Percentiles rank a stretch among this genome's conserved stretches.
Evolutionary conservation across 1,284 basidiomycete genomes (phyloP).

Genomic region (Trichosporon faecale): DNA sequence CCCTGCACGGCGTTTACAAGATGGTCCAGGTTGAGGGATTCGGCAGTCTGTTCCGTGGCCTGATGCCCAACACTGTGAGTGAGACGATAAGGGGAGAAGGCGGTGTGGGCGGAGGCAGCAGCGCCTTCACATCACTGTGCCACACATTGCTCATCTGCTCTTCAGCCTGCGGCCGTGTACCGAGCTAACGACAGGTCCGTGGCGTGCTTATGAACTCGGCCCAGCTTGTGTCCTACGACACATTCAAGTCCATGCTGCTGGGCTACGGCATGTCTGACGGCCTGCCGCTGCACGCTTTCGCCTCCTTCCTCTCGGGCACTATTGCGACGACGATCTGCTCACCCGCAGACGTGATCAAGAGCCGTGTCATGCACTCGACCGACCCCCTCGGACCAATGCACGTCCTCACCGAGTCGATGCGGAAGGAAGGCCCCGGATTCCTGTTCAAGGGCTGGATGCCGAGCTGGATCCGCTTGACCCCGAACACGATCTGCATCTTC

Average conservation of each 20-base stretch:
- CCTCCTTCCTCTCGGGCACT: constrained; percentile 56
- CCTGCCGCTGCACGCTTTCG: constrained; percentile 54
- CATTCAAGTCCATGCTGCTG: constrained; percentile 56
- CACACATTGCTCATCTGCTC: not conserved
- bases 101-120: not conserved
- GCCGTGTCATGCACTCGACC: constrained; percentile 54
- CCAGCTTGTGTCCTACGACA: constrained; percentile 57
- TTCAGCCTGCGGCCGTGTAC: not conserved
- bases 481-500: constrained; percentile 53
- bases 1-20: constrained; percentile 52
- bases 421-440: constrained; percentile 52
- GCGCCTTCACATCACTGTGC: not conserved
- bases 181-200: constrained; percentile 41
- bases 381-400: constrained; percentile 31
- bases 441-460: constrained; percentile 59
- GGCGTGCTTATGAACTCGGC: constrained; percentile 58
- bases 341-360: constrained; percentile 56
- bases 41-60: constrained; percentile 52
- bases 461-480: constrained; percentile 55
- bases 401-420: constrained; percentile 31
- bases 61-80: constrained; percentile 55
- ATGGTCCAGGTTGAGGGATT: constrained; percentile 55
- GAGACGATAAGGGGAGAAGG: not conserved
- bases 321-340: constrained; percentile 57
- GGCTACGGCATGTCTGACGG: constrained; percentile 52